These are phyloP conservation scores for Hevea brasiliensis DNA, from an alignment of 345 rosid species.

Conservation along the genomic window DNA sequence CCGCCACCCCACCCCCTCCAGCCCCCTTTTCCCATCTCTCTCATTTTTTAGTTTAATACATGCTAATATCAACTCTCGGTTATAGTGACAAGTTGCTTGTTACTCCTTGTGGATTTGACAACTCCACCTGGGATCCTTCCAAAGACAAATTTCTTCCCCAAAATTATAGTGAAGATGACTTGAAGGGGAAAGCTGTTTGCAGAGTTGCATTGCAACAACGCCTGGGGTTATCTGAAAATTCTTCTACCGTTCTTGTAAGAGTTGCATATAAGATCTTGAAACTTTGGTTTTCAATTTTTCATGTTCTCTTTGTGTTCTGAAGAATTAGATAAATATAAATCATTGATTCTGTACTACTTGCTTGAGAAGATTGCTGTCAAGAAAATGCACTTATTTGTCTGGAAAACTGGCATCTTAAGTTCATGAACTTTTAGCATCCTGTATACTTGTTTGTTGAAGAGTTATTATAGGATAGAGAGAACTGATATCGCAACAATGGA, in stretches of 20 bases:
- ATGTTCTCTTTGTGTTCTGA: background rate
- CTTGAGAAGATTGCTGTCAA: background rate
- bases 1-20: too few species aligned
- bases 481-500: background rate
- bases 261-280: conserved; percentile 13
- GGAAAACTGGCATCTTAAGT: background rate
- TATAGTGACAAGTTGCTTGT: conserved; percentile 66
- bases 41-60: background rate
- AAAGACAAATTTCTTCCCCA: conserved; percentile 58
- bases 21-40: background rate
- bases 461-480: background rate
- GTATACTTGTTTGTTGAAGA: background rate
- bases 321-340: background rate
- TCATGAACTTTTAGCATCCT: background rate
- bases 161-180: conserved; percentile 53
- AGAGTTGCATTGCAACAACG: conserved; percentile 52
- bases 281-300: background rate
- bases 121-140: conserved; percentile 66
- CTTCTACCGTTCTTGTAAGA: conserved; percentile 50
- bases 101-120: conserved; percentile 58
- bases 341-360: background rate
- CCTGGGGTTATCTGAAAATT: conserved; percentile 42
- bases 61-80: conserved; percentile 16
- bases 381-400: background rate
- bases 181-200: conserved; percentile 61